Base-by-base conservation (phyloP, 495 filamentous ascomycete genomes). In the Aspergillus diversus region DNA sequence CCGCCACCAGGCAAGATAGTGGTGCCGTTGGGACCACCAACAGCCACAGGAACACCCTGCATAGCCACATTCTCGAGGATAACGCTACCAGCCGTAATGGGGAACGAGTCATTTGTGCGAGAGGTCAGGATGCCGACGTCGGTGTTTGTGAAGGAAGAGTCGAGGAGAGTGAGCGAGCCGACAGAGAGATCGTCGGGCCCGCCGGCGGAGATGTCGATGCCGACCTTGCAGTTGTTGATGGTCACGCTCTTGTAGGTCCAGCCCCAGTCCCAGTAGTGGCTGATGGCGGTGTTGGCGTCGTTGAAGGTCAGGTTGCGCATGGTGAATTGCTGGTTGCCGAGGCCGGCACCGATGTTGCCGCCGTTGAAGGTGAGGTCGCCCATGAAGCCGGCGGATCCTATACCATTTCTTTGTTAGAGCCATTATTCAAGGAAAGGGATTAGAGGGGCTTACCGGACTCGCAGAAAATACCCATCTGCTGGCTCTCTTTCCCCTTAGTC, bases 261-360 rank as follows among this genome's bases (percentile, higher is more conserved):
- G 33, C 83, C 81, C 84, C 84, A 86, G 61, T 82, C 62, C 82
- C 81, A 86, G 4, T 88, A 83, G 52, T 86, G 85, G 31, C 80
- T 82, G 53, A 87, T 86, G 42, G 82, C 82, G 33, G 86, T 87
- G 5, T 83, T 84, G 11, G 85, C 77, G 37, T 88, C 81, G 63
- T 84, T 85, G 71, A 94, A 90, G 11, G 75, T 81, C 21, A 95
- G 37, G 70, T 92, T 91, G 33, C 89, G 82, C 80, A 89, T 90
- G 0, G 91, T 93, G 60, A 88, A 95, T 71, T 94, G 91, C 74
- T 94, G 91, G 67, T 91, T 92, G 15, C 90, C 90, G 60, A 92
- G 68, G 43, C 81, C 81, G 21, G 83, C 80, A 37, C 86, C 91
- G 39, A 84, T 80, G 0, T 80, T 74, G n/a, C 92, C 92, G 57